Conservation (phyloP, 106 monocot species). For the Ottelia alismoides region DNA sequence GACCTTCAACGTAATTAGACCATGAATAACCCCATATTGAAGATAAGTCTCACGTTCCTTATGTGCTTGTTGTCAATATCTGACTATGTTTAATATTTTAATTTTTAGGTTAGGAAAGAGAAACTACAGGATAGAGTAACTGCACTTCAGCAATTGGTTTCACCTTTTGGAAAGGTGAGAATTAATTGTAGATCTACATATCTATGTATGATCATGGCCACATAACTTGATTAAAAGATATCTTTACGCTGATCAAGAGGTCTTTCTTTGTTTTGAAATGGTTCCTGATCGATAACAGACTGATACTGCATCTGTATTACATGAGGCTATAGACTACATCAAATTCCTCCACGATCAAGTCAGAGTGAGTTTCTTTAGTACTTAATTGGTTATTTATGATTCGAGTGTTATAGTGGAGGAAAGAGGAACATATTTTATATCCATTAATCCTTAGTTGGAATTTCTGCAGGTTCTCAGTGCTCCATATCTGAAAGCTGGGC, state of each 20-base stretch:
- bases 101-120: slow-evolving; percentile 54
- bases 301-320: slow-evolving; percentile 74
- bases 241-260: too few species aligned
- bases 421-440: too few species aligned
- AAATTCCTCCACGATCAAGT: slow-evolving; percentile 75
- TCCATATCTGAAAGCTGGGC: slow-evolving; percentile 13
- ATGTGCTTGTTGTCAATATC: too few species aligned
- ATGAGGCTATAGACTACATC: slow-evolving; percentile 63
- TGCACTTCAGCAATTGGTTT: slow-evolving; percentile 68
- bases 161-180: slow-evolving; percentile 77
- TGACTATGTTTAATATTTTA: too few species aligned
- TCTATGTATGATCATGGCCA: too few species aligned
- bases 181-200: too few species aligned
- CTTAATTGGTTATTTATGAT: neutral
- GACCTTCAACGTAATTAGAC: slow-evolving; percentile 49
- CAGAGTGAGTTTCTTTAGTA: slow-evolving; percentile 14
- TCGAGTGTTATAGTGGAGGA: neutral
- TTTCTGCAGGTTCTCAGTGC: slow-evolving; percentile 6
- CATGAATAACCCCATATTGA: too few species aligned
- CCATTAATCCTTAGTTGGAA: neutral
- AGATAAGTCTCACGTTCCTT: too few species aligned
- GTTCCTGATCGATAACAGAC: too few species aligned
- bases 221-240: too few species aligned
- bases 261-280: too few species aligned
- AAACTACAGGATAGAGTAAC: slow-evolving; percentile 61